Conservation (phyloP, 2,329 filamentous ascomycete genomes). For the Colletotrichum sansevieriae region DNA sequence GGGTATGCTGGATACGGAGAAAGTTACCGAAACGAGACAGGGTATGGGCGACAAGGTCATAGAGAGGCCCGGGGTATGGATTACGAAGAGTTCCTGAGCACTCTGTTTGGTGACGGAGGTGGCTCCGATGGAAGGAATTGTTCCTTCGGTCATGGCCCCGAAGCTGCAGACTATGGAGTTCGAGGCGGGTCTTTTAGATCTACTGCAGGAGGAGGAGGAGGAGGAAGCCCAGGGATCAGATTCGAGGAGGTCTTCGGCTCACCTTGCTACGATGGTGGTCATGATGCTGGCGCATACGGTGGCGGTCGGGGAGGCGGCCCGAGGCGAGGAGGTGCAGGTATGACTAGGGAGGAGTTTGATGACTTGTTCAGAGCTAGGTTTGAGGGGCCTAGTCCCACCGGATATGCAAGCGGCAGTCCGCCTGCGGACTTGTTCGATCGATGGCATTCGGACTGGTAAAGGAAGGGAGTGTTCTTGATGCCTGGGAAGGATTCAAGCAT, state of each 20-base stretch:
- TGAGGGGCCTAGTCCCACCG: background rate
- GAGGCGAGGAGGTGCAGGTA: conserved; percentile 5
- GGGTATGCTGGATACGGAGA: background rate
- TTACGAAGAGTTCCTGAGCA: conserved; percentile 18
- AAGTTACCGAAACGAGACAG: background rate
- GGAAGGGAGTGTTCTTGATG: background rate
- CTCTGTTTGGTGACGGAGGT: background rate
- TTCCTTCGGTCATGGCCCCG: too few relatives aligned
- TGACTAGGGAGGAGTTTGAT: conserved; percentile 27
- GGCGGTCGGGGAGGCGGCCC: background rate
- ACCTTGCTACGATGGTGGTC: background rate
- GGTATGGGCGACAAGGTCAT: background rate
- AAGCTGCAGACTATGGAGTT: too few relatives aligned
- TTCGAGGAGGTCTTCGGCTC: conserved; percentile 22
- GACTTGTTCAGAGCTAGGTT: conserved; percentile 8
- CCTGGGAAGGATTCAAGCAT: too few relatives aligned
- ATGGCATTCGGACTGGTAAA: conserved; percentile 23
- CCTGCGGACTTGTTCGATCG: conserved; percentile 24
- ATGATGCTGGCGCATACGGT: background rate
- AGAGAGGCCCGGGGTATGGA: background rate
- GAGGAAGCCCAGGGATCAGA: background rate
- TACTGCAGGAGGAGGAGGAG: background rate
- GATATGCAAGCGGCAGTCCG: background rate
- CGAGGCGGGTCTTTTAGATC: too few relatives aligned
- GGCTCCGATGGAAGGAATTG: background rate